A percentile compares a stretch with the other conserved stretches of the same genome.
Conservation (phyloP, 2,329 filamentous ascomycete species). For the Colletotrichum sansevieriae region DNA sequence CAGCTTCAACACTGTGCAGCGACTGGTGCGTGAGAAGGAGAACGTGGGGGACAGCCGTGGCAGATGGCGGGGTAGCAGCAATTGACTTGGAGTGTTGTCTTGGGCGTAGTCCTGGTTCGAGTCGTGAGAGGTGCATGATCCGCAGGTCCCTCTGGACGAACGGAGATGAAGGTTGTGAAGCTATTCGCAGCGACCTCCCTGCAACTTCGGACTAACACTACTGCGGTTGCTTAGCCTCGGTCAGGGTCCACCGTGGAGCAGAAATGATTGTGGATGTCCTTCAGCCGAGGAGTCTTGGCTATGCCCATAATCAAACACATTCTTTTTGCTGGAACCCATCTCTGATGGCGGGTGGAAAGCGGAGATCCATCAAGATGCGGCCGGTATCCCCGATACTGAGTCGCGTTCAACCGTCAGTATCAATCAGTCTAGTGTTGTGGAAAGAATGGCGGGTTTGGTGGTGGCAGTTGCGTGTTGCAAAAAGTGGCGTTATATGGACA, state of each 20-base stretch:
- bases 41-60: constrained; percentile 21
- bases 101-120: constrained; percentile 2
- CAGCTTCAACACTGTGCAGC: constrained; percentile 15
- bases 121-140: constrained; percentile 38
- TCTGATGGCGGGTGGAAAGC: no score
- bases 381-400: neutral
- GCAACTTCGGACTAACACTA: constrained; percentile 22
- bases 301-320: neutral
- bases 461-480: constrained; percentile 11
- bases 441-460: constrained; percentile 9
- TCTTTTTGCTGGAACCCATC: neutral
- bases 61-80: constrained; percentile 4
- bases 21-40: constrained; percentile 4
- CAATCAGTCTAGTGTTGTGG: no score
- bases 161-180: constrained; percentile 32
- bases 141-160: constrained; percentile 40
- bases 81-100: neutral
- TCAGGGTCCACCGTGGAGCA: constrained; percentile 1
- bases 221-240: constrained; percentile 20
- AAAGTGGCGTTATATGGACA: constrained; percentile 7
- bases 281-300: neutral
- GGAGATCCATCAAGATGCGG: constrained; percentile 3
- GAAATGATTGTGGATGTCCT: neutral
- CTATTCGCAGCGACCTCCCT: constrained; percentile 40
- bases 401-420: neutral